Conservation (phyloP, 1,284 basidiomycete species). For the Fistulinella cinereoalba region DNA sequence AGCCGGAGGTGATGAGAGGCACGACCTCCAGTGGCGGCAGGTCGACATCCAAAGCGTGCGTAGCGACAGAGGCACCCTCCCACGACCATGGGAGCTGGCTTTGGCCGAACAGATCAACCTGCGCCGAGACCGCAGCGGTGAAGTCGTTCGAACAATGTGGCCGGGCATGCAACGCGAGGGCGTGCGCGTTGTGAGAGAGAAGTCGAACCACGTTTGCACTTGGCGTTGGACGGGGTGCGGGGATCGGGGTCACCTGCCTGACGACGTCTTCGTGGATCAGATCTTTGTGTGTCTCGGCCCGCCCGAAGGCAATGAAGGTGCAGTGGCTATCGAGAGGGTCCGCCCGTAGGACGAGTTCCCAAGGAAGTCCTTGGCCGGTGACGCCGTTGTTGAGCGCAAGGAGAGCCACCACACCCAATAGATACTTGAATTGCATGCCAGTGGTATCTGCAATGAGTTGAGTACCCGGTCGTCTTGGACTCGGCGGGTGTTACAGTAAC, state of each 20-base stretch:
- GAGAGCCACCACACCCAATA: slow-evolving; percentile 1
- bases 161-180: slow-evolving; percentile 21
- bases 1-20: slow-evolving; percentile 61
- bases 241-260: slow-evolving; percentile 11
- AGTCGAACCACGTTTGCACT: slow-evolving; percentile 16
- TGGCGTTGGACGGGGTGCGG: slow-evolving; percentile 7
- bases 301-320: slow-evolving; percentile 17
- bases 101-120: background rate
- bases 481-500: no score
- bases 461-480: no score
- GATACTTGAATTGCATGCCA: no score
- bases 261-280: slow-evolving; percentile 12
- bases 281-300: slow-evolving; percentile 21
- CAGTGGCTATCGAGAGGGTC: slow-evolving; percentile 17
- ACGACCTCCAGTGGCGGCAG: slow-evolving; percentile 52
- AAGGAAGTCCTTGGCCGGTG: slow-evolving; percentile 7
- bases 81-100: slow-evolving; percentile 14
- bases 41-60: slow-evolving; percentile 2
- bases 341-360: slow-evolving; percentile 23
- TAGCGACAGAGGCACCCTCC: background rate
- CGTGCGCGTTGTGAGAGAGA: slow-evolving; percentile 19
- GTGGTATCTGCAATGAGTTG: no score
- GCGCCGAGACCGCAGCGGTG: background rate
- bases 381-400: slow-evolving; percentile 1
- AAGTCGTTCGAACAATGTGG: slow-evolving; percentile 28